Evolutionary conservation across 1,284 basidiomycete species (phyloP), one percentile per base, ranked within the genome.

Genomic region (Acaromyces ingoldii): DNA sequence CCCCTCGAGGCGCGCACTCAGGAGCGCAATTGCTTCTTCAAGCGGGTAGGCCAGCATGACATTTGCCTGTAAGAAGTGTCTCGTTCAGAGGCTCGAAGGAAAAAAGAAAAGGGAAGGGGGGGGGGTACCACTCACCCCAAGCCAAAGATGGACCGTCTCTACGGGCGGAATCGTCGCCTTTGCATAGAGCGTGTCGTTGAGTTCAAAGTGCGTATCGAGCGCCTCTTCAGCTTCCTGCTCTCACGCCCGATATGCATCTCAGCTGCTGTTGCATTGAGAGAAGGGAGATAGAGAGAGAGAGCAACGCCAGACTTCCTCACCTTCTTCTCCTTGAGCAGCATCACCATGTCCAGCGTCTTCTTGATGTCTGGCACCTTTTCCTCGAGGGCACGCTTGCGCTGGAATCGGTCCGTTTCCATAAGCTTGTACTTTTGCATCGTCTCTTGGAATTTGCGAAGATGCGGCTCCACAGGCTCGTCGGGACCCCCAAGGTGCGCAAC

Each of bases 301-400:
- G 36, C 36, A 37, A 37, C 36, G 15, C 19, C 1, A 13, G 3
- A 25, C 11, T 3, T 3, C 67, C 84, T 78, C 57, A 86, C 83
- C 60, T 85, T 84, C 46, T 74, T 75, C 29, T 44, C 21, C 43
- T 75, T 65, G 39, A 97, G 76, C 70, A 84, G 88, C 68, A 87
- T 83, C 26, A 98, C 90, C 82, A 97, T 95, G 53, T 82, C 80
- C 41, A 98, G 78, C 1, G 92, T 97, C 78, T 93, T 91, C 69
- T 84, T 83, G 69, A 98, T 92, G 76, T 98, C 95, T 0, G 93
- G 93, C 42, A 97, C 92, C 81, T 98, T 97, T 59, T 89, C 88
- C 65, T 90, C 86, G 4, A 97, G 80, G 1, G 86, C 85, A 52
- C 82, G 81, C 47, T 87, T 82, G 41, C 91, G 82, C 74, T 91